These are phyloP conservation scores for Echites panduratus DNA, from an alignment of 257 asterid species.

Conservation along the genomic window DNA sequence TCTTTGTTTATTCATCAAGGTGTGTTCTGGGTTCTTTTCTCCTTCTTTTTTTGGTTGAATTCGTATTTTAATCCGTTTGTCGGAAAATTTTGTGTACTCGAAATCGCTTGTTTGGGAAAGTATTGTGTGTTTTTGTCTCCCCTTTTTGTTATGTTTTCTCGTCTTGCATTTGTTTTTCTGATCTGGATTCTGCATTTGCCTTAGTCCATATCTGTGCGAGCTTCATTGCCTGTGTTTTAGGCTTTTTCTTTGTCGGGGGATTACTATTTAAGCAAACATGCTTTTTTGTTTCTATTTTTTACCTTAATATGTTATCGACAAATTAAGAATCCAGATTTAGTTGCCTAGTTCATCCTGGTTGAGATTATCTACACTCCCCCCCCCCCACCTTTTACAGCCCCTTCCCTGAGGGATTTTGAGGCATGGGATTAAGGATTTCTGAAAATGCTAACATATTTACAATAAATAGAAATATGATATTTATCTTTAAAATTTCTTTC, in stretches of 20 bases:
- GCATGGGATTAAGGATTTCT: background rate
- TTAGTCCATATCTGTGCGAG: slow-evolving; percentile 1
- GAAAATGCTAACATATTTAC: background rate
- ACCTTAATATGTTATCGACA: background rate
- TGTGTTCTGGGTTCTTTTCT: slow-evolving; percentile 10
- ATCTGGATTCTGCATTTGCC: slow-evolving; percentile 22
- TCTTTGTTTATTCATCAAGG: slow-evolving; percentile 62
- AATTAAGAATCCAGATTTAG: background rate
- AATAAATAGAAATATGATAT: slow-evolving; percentile 1
- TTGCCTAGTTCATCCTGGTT: background rate
- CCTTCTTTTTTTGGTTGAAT: background rate
- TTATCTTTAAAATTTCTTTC: slow-evolving; percentile 16
- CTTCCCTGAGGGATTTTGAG: background rate
- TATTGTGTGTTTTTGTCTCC: background rate
- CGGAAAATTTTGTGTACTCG: background rate
- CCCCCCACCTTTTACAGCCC: background rate
- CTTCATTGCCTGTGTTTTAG: slow-evolving; percentile 6
- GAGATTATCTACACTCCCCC: background rate
- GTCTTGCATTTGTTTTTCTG: slow-evolving; percentile 20
- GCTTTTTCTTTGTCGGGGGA: background rate
- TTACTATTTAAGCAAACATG: slow-evolving; percentile 11
- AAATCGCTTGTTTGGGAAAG: slow-evolving; percentile 10
- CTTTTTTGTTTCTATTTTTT: background rate
- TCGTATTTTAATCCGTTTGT: slow-evolving; percentile 7
- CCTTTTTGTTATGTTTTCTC: slow-evolving; percentile 4